Conservation (phyloP, 2,329 filamentous ascomycete genomes). For the Aspergillus terreus region DNA sequence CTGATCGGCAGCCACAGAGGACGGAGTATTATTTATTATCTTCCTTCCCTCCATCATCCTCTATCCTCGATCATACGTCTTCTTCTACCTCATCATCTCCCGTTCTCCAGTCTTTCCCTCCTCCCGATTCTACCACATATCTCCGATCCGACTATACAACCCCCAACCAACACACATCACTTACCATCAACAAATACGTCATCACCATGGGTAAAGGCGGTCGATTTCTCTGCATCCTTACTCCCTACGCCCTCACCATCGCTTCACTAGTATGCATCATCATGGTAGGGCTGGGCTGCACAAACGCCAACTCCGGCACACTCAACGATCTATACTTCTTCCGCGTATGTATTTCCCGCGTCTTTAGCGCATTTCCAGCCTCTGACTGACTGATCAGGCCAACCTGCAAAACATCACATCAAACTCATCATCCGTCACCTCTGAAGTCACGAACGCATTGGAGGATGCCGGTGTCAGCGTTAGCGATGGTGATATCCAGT, state of each 20-base stretch:
- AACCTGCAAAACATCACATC: constrained; percentile 59
- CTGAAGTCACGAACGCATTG: constrained; percentile 28
- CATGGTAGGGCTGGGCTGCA: constrained; percentile 56
- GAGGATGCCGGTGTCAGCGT: constrained; percentile 33
- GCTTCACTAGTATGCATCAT: constrained; percentile 68
- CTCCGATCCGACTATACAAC: background rate
- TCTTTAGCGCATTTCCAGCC: background rate
- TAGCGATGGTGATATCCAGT: constrained; percentile 35
- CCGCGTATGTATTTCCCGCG: constrained; percentile 31
- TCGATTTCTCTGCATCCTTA: constrained; percentile 78
- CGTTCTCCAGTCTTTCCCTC: background rate
- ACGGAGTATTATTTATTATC: background rate
- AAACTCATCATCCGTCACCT: constrained; percentile 36
- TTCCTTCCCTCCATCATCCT: background rate
- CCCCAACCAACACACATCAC: background rate
- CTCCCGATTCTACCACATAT: background rate
- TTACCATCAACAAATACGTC: background rate
- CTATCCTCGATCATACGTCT: background rate
- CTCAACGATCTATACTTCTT: constrained; percentile 56
- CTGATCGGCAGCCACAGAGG: too few species aligned
- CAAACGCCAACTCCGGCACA: constrained; percentile 45
- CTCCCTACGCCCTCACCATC: constrained; percentile 79
- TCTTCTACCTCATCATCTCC: background rate
- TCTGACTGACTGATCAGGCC: constrained; percentile 37
- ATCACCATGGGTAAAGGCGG: constrained; percentile 66